phyloP scores from a whole-genome alignment of 148 eudicot species.

The Heliamphora exappendiculata region DNA sequence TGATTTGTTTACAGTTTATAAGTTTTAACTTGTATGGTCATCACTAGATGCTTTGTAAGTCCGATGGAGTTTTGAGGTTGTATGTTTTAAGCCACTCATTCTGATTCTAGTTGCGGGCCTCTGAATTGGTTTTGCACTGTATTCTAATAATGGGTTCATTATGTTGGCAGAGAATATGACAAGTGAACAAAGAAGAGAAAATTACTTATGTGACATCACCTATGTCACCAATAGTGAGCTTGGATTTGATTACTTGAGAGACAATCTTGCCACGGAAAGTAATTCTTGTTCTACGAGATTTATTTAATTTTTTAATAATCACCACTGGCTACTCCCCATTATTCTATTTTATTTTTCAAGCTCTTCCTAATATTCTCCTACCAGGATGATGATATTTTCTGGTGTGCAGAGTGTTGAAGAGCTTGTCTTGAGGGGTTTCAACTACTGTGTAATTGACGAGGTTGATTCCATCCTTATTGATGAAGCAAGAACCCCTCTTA shows the following conservation, averaged over 20 bases:
- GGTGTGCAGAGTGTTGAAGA: constrained; percentile 77
- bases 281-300: constrained; percentile 18
- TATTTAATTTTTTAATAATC: not conserved
- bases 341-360: not conserved
- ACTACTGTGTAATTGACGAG: constrained; percentile 95
- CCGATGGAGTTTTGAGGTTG: not conserved
- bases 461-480: constrained; percentile 98
- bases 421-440: constrained; percentile 83
- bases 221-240: constrained; percentile 99
- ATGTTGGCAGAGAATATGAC: constrained; percentile 88
- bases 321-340: not conserved
- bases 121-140: not conserved
- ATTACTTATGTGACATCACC: constrained; percentile 89
- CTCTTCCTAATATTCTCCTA: not conserved
- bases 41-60: not conserved
- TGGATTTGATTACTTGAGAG: constrained; percentile 98
- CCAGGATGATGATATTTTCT: constrained; percentile 24
- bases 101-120: not conserved
- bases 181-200: constrained; percentile 89
- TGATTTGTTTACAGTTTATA: not conserved
- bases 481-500: constrained; percentile 99
- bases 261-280: constrained; percentile 99
- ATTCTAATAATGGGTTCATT: constrained; percentile 8
- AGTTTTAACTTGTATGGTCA: not conserved
- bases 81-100: not conserved